Conservation (phyloP, 2,329 filamentous ascomycete genomes). For the Penicillium sp. region DNA sequence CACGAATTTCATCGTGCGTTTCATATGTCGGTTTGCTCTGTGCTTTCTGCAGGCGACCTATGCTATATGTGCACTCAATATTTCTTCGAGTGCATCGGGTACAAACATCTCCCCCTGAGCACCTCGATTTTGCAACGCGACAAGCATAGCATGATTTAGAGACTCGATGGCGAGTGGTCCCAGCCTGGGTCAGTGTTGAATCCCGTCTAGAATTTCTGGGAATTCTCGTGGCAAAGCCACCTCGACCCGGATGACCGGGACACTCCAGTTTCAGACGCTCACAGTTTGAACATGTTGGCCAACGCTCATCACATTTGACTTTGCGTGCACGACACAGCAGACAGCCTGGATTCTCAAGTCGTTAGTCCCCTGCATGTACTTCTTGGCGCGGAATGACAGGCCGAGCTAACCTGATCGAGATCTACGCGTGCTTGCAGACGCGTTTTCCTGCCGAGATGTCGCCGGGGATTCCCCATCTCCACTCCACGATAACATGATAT, state of each 20-base stretch:
- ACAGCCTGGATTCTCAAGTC: slow-evolving; percentile 9
- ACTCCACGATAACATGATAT: slow-evolving; percentile 13
- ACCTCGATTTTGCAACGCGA: slow-evolving; percentile 20
- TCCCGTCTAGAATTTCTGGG: slow-evolving; percentile 1
- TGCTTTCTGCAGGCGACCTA: background rate
- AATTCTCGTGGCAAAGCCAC: background rate
- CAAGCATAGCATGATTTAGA: slow-evolving; percentile 21
- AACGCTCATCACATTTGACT: slow-evolving; percentile 20
- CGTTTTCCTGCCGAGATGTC: slow-evolving; percentile 1
- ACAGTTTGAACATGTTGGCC: slow-evolving; percentile 17
- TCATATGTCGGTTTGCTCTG: background rate
- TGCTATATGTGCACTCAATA: slow-evolving; percentile 17
- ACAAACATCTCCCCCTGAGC: slow-evolving; percentile 17
- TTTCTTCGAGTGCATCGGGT: slow-evolving; percentile 14
- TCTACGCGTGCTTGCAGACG: slow-evolving; percentile 5
- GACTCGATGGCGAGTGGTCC: slow-evolving; percentile 19
- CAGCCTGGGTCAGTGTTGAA: slow-evolving; percentile 19
- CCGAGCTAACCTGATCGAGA: slow-evolving; percentile 17
- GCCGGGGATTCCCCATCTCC: slow-evolving; percentile 7
- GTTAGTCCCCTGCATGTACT: slow-evolving; percentile 1
- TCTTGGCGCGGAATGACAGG: slow-evolving; percentile 3
- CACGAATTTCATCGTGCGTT: background rate
- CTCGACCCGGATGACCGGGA: slow-evolving; percentile 12
- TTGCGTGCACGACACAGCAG: slow-evolving; percentile 18
- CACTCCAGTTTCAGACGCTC: slow-evolving; percentile 16